phyloP scores from a whole-genome alignment of 768 basidiomycete genomes.

The Podaxis sp. region DNA sequence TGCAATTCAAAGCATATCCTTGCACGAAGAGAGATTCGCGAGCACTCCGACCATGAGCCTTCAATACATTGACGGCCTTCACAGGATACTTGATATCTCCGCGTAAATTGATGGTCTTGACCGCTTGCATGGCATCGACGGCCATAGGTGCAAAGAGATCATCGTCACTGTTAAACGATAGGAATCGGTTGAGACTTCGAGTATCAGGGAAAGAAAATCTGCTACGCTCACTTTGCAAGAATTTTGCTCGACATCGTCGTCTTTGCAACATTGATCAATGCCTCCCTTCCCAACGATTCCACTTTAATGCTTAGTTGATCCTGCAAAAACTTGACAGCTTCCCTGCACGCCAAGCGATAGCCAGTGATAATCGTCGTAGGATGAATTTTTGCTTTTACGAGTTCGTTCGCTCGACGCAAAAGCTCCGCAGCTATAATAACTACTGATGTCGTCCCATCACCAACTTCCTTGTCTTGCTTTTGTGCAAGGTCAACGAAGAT shows the following conservation, averaged over 20 bases:
- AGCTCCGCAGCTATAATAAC: conserved; percentile 98
- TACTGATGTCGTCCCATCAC: conserved; percentile 98
- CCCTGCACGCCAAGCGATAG: conserved; percentile 93
- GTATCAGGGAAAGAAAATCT: not conserved
- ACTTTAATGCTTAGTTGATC: conserved; percentile 96
- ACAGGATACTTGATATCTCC: conserved; percentile 99
- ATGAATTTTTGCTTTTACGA: conserved; percentile 97
- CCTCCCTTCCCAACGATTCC: conserved; percentile 87
- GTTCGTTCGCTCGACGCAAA: conserved; percentile 92
- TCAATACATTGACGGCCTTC: conserved; percentile 97
- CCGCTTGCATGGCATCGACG: conserved; percentile 97
- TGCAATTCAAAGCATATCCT: conserved; percentile 98
- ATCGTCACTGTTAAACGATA: conserved; percentile 67
- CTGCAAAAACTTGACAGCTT: conserved; percentile 97
- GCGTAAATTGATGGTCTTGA: conserved; percentile 89
- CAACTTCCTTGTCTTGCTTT: conserved; percentile 99
- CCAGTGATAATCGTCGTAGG: conserved; percentile 99
- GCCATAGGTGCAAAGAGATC: conserved; percentile 98
- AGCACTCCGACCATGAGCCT: conserved; percentile 95
- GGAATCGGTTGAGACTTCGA: not conserved
- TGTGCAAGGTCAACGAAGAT: conserved; percentile 98
- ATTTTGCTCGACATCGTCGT: conserved; percentile 99
- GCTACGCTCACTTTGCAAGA: conserved; percentile 82
- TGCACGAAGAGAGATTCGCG: conserved; percentile 93
- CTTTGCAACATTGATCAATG: conserved; percentile 93